Percentiles rank a stretch among this genome's conserved stretches.
phyloP scores from a whole-genome alignment of 768 basidiomycete genomes.

The Phylloporus arenicola region DNA sequence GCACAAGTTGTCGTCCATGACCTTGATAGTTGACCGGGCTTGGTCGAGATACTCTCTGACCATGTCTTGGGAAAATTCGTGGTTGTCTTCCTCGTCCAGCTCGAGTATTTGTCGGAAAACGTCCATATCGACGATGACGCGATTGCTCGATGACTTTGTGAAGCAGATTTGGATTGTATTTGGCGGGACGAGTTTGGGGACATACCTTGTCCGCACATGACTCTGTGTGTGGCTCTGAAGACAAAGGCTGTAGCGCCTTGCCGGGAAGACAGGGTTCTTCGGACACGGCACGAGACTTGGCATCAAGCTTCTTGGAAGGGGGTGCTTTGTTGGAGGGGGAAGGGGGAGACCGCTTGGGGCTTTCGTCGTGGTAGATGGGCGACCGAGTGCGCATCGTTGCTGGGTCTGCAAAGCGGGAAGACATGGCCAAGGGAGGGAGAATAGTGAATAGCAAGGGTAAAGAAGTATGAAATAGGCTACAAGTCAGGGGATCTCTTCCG shows the following conservation, averaged over 20 bases:
- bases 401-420: constrained; percentile 26
- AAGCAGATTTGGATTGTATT: constrained; percentile 7
- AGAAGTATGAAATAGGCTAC: constrained; percentile 23
- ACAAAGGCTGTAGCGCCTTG: constrained; percentile 3
- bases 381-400: constrained; percentile 28
- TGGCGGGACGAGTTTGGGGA: neutral
- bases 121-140: constrained; percentile 66
- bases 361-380: constrained; percentile 25
- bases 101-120: constrained; percentile 86
- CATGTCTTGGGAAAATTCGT: constrained; percentile 77
- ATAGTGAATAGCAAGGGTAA: constrained; percentile 9
- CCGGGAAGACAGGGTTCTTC: constrained; percentile 19
- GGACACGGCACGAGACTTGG: constrained; percentile 28
- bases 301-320: constrained; percentile 28
- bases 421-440: constrained; percentile 13
- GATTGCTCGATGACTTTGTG: constrained; percentile 9
- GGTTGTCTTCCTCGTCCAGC: constrained; percentile 78
- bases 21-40: constrained; percentile 64
- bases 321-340: constrained; percentile 30
- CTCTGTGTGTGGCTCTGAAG: constrained; percentile 14
- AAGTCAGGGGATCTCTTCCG: constrained; percentile 25
- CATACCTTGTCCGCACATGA: constrained; percentile 28
- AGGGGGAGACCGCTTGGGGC: constrained; percentile 27
- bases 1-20: constrained; percentile 79
- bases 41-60: constrained; percentile 77